A percentile compares a stretch with the other conserved stretches of the same genome.
Evolutionary conservation across 129 eudicot genomes (phyloP).

Genomic region (Pulicaria dysenterica): DNA sequence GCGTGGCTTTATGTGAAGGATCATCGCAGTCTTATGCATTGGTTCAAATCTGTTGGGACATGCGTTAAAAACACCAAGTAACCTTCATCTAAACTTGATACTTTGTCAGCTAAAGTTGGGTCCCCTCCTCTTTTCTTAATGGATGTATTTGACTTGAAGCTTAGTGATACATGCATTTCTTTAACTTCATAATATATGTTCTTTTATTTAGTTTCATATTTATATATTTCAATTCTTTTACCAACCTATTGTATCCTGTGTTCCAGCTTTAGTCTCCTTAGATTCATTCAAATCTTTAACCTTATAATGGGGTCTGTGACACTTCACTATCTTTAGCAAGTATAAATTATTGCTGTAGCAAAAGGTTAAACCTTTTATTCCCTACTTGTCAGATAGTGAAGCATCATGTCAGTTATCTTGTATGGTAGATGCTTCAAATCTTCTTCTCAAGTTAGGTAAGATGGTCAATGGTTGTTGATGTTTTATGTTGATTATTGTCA

Average conservation of each 20-base stretch:
- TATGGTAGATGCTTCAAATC: neutral
- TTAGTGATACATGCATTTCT: neutral
- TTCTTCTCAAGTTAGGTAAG: constrained; percentile 5
- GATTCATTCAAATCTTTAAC: neutral
- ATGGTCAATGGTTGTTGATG: constrained; percentile 26
- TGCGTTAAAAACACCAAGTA: constrained; percentile 45
- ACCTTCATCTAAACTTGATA: constrained; percentile 23
- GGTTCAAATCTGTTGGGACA: constrained; percentile 79
- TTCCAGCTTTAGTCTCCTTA: neutral
- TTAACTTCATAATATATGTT: constrained; percentile 6
- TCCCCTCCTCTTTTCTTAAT: neutral
- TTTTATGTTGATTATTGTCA: constrained; percentile 20
- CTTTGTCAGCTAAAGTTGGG: constrained; percentile 2
- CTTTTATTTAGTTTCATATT: too few relatives aligned
- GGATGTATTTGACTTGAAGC: neutral
- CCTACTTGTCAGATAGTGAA: too few relatives aligned
- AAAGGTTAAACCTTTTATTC: neutral
- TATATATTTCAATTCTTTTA: neutral
- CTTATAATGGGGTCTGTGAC: neutral
- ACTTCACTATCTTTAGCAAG: neutral
- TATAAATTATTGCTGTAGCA: neutral
- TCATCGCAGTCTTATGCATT: constrained; percentile 75
- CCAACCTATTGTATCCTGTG: constrained; percentile 1
- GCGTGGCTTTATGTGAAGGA: constrained; percentile 99
- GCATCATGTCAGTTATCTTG: constrained; percentile 8